Evolutionary conservation across 768 basidiomycete genomes (phyloP), one percentile per base, ranked within the genome.

Genomic region (Tricholoma furcatifolium): DNA sequence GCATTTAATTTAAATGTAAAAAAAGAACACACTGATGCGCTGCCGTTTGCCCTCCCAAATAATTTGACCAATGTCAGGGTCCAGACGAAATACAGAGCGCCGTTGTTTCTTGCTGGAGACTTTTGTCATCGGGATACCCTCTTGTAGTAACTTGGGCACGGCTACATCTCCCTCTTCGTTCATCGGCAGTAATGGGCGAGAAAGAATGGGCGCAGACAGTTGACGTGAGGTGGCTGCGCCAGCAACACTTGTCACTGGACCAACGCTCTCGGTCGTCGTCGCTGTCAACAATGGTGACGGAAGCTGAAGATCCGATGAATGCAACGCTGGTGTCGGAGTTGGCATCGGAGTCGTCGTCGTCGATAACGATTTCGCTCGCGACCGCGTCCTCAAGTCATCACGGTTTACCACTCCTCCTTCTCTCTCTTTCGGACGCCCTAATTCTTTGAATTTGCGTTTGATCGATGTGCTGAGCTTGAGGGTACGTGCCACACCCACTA

Each of bases 21-120:
- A 54, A 74, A 62, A 31, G 70, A 65, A 91, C 83, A 51, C 48
- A 79, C 78, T 74, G 51, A 85, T 81, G 27, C 84, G 79, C 41
- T 79, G 70, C 62, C 82, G 83, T 67, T 85, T 86, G 11, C 88
- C 88, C 60, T 85, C 79, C 82, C 87, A 93, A 14, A 86, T 71
- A 50, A 93, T 86, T 60, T 86, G 85, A 1, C 91, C 92, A 50
- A 85, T 82, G 64, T 93, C 91, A 1, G 88, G 78, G 54, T 92
- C 88, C 7, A 96, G 71, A 40, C 79, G 76, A 65, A 94, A 88
- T 4, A 85, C 60, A 31, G 84, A 76, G 42, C 76, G 81, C 66
- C 90, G 90, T 64, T 87, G 80, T 59, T 85, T 87, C 70, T 85
- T 88, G 23, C 80, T 78, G 1, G 91, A 87, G 14, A 95, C 85